These are phyloP conservation scores for Cucurbitaria berberidis DNA, from an alignment of 2,329 filamentous ascomycete genomes.

Conservation along the genomic window DNA sequence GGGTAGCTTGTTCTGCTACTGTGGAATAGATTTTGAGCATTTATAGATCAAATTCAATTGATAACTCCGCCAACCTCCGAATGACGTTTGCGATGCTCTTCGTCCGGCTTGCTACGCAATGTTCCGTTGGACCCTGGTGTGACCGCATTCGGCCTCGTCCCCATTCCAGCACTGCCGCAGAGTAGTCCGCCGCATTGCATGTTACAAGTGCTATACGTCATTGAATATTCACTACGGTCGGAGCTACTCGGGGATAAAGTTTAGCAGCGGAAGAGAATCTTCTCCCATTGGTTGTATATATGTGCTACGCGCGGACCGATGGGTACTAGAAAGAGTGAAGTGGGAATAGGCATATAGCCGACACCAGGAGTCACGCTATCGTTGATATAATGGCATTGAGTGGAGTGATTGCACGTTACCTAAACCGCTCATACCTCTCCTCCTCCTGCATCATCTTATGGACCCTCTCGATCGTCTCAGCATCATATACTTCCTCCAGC, in stretches of 20 bases:
- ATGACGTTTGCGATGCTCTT: conserved; percentile 10
- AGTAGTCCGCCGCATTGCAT: neutral
- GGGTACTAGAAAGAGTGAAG: conserved; percentile 3
- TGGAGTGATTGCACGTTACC: conserved; percentile 33
- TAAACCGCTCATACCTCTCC: conserved; percentile 58
- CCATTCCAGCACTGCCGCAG: neutral
- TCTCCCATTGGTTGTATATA: conserved; percentile 9
- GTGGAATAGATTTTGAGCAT: neutral
- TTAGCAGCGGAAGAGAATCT: conserved; percentile 1
- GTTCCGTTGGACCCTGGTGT: neutral
- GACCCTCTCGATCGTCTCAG: conserved; percentile 69
- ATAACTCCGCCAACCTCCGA: conserved; percentile 7
- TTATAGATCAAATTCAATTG: conserved; percentile 3
- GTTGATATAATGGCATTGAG: no score
- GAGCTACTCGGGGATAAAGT: neutral
- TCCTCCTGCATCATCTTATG: conserved; percentile 72
- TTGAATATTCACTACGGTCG: no score
- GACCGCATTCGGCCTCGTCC: neutral
- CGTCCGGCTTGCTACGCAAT: neutral
- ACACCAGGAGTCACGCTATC: no score
- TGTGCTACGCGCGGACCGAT: conserved; percentile 7
- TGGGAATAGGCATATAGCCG: neutral
- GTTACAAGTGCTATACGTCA: conserved; percentile 6
- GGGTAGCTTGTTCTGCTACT: neutral
- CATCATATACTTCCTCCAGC: conserved; percentile 76